phyloP scores from a whole-genome alignment of 768 basidiomycete species.

The Heimioporus sp. region DNA sequence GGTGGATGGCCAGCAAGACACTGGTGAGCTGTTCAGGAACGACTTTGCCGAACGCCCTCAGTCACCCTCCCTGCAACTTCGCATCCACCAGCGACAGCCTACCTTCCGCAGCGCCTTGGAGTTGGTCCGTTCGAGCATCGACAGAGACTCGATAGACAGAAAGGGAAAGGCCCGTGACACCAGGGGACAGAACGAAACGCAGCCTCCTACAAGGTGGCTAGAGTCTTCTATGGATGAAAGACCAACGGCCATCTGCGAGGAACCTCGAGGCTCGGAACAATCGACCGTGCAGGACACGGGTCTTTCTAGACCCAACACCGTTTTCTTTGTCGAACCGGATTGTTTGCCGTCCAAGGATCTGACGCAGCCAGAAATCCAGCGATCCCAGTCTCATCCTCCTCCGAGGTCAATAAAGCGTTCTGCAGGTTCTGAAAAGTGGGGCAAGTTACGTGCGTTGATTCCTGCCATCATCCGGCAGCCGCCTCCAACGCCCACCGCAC shows the following conservation, averaged over 20 bases:
- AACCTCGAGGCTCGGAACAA: conserved; percentile 17
- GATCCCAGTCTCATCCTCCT: conserved; percentile 29
- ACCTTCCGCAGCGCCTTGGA: conserved; percentile 68
- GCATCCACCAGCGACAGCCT: conserved; percentile 29
- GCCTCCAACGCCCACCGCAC: conserved; percentile 33
- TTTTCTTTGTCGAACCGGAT: conserved; percentile 1
- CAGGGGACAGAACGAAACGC: conserved; percentile 47
- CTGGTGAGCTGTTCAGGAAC: conserved; percentile 26
- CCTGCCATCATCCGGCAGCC: conserved; percentile 48
- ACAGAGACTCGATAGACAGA: conserved; percentile 43
- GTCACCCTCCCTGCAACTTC: conserved; percentile 27
- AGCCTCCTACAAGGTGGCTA: conserved; percentile 55
- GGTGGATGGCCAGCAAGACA: conserved; percentile 27
- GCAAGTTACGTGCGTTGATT: conserved; percentile 61
- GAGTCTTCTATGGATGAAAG: conserved; percentile 51
- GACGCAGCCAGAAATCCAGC: conserved; percentile 8
- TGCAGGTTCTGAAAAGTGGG: conserved; percentile 50
- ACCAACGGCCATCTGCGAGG: conserved; percentile 32
- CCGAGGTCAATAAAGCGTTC: conserved; percentile 19
- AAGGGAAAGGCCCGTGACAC: conserved; percentile 55
- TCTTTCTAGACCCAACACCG: conserved; percentile 7
- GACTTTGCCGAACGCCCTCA: conserved; percentile 34
- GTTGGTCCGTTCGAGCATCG: conserved; percentile 27
- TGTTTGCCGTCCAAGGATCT: conserved; percentile 5
- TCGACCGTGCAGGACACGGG: conserved; percentile 26